Percentiles rank a stretch among this genome's conserved stretches.
These are phyloP conservation scores for Acer saccharum DNA, from an alignment of 345 rosid species.

Conservation along the genomic window DNA sequence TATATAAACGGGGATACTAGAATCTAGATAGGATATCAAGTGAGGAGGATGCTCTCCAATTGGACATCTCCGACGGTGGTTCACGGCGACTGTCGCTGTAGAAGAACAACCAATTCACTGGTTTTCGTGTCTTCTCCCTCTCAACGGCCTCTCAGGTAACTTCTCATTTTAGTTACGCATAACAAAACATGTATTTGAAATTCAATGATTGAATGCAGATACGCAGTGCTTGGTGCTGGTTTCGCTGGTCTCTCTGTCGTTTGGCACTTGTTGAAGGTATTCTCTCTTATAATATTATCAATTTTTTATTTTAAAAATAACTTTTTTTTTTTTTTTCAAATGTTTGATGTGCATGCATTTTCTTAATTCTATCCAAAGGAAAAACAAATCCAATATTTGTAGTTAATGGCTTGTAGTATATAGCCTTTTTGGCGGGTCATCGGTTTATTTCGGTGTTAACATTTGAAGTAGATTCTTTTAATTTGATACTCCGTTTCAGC, in stretches of 20 bases:
- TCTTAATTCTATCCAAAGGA: too few species aligned
- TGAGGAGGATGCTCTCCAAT: not conserved
- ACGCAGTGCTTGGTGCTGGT: slow-evolving; percentile 95
- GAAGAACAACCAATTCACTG: not conserved
- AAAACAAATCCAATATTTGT: too few species aligned
- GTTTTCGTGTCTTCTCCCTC: slow-evolving; percentile 21
- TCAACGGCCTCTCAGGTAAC: slow-evolving; percentile 33
- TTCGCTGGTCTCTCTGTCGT: slow-evolving; percentile 95
- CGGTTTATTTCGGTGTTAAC: too few species aligned
- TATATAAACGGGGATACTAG: too few species aligned
- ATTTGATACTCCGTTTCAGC: too few species aligned
- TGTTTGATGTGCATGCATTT: too few species aligned
- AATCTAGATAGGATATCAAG: not conserved
- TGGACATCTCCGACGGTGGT: not conserved
- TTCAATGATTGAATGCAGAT: slow-evolving; percentile 37
- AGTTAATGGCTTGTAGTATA: too few species aligned
- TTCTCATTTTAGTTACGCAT: not conserved
- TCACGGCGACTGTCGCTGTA: not conserved
- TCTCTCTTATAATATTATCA: not conserved
- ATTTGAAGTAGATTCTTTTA: too few species aligned
- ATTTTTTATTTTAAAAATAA: not conserved
- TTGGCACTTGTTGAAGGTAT: slow-evolving; percentile 80
- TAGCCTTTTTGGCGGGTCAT: too few species aligned
- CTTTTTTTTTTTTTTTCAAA: too few species aligned
- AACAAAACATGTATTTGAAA: too few species aligned